These are phyloP conservation scores for Sutorius australiensis DNA, from an alignment of 768 basidiomycete genomes.

Conservation along the genomic window DNA sequence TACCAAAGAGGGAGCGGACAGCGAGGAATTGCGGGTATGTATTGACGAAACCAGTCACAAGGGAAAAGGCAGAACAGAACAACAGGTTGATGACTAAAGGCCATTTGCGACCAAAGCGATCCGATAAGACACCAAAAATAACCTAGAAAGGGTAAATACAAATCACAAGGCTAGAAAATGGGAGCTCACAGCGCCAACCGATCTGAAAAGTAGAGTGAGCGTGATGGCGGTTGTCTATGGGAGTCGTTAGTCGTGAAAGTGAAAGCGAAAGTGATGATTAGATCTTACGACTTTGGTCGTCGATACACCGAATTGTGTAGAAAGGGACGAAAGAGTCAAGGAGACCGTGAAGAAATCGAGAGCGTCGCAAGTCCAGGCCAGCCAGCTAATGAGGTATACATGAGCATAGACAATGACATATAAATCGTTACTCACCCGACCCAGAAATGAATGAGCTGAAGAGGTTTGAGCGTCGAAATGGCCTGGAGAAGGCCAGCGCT, in stretches of 20 bases:
- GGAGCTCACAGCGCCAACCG: conserved; percentile 57
- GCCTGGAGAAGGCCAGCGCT: conserved; percentile 40
- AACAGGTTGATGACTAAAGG: conserved; percentile 76
- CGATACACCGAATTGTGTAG: conserved; percentile 43
- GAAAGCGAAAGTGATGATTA: not conserved
- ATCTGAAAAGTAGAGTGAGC: conserved; percentile 88
- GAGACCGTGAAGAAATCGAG: conserved; percentile 84
- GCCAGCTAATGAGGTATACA: conserved; percentile 46
- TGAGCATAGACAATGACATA: not conserved
- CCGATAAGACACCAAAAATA: conserved; percentile 80
- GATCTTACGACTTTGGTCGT: conserved; percentile 42
- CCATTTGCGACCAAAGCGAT: conserved; percentile 93
- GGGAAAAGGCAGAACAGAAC: conserved; percentile 65
- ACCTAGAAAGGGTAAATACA: conserved; percentile 30
- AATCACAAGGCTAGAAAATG: not conserved
- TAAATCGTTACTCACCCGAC: conserved; percentile 40
- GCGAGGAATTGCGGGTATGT: conserved; percentile 79
- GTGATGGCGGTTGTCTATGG: conserved; percentile 76
- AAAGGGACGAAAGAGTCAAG: conserved; percentile 47
- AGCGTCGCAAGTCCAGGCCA: conserved; percentile 85
- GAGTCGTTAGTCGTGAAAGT: not conserved
- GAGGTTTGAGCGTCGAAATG: conserved; percentile 41
- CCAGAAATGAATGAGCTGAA: conserved; percentile 59
- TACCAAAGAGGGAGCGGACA: conserved; percentile 77
- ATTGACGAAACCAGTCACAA: conserved; percentile 77